These are phyloP conservation scores for Penicillium olsonii DNA, from an alignment of 2,329 filamentous ascomycete species.

Conservation along the genomic window DNA sequence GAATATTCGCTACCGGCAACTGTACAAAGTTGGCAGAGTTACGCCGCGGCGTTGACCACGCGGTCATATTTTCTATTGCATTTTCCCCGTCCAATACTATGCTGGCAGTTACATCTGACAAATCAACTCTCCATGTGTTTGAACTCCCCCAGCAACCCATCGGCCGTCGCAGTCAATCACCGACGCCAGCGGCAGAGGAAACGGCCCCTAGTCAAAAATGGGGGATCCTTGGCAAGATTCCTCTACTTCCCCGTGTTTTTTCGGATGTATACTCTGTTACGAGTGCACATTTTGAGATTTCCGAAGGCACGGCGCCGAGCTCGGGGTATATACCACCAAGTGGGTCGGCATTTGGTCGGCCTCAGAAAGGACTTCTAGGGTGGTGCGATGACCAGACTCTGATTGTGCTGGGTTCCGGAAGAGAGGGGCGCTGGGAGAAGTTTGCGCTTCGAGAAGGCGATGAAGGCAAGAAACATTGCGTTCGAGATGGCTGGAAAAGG, in stretches of 20 bases:
- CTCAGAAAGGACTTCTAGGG: conserved; percentile 80
- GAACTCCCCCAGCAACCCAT: conserved; percentile 63
- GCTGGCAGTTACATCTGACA: conserved; percentile 92
- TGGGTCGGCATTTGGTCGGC: conserved; percentile 56
- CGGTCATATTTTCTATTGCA: conserved; percentile 81
- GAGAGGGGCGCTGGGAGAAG: conserved; percentile 83
- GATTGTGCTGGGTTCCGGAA: conserved; percentile 75
- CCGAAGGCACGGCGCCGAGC: conserved; percentile 63
- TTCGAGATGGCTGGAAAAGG: conserved; percentile 78
- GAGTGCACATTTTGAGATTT: conserved; percentile 77
- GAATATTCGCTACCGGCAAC: conserved; percentile 78
- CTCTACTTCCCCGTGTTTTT: conserved; percentile 81
- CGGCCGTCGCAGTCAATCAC: conserved; percentile 37
- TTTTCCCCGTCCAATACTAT: conserved; percentile 80
- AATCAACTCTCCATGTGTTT: conserved; percentile 92
- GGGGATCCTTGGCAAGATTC: conserved; percentile 81
- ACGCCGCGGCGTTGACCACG: conserved; percentile 83
- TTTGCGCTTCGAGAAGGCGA: conserved; percentile 71
- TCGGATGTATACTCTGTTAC: conserved; percentile 87
- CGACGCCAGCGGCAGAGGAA: conserved; percentile 40
- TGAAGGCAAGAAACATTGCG: conserved; percentile 66
- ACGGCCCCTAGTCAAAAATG: conserved; percentile 69
- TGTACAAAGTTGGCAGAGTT: conserved; percentile 82
- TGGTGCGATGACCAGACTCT: conserved; percentile 77
- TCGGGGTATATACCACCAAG: conserved; percentile 51